These are phyloP conservation scores for Saturnispora sekii DNA, from an alignment of 805 yeast species.

Conservation along the genomic window DNA sequence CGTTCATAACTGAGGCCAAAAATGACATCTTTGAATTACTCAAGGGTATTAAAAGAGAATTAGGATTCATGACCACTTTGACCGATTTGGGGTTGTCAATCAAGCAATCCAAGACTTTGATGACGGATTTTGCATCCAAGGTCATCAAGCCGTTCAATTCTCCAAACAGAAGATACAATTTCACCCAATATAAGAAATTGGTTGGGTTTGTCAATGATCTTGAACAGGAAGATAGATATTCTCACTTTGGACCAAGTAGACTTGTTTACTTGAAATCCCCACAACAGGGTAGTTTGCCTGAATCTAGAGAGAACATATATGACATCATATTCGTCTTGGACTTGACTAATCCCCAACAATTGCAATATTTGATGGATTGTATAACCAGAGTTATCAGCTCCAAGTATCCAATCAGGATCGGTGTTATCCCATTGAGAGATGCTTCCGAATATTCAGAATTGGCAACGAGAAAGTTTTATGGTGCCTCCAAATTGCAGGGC, in stretches of 20 bases:
- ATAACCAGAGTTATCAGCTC: conserved; percentile 41
- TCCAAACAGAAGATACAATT: conserved; percentile 19
- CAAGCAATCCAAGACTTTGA: conserved; percentile 27
- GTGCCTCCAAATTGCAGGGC: conserved; percentile 14
- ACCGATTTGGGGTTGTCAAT: conserved; percentile 28
- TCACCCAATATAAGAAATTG: conserved; percentile 18
- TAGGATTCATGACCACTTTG: conserved; percentile 13
- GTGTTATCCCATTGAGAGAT: conserved; percentile 57
- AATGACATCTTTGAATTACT: conserved; percentile 35
- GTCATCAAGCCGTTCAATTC: conserved; percentile 8
- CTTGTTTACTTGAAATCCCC: conserved; percentile 37
- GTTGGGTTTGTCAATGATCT: conserved; percentile 73
- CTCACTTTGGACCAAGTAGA: conserved; percentile 34
- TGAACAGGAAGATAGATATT: conserved; percentile 50
- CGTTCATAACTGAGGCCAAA: conserved; percentile 39
- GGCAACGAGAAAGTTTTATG: conserved; percentile 20
- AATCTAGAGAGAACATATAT: conserved; percentile 63
- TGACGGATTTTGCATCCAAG: conserved; percentile 31
- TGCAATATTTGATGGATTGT: conserved; percentile 40
- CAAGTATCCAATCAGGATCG: conserved; percentile 70
- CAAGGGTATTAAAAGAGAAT: conserved; percentile 31
- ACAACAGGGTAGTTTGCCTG: conserved; percentile 54
- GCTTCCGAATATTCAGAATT: conserved; percentile 16
- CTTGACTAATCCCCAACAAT: conserved; percentile 42
- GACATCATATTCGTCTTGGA: conserved; percentile 63